phyloP scores from a whole-genome alignment of 2,329 filamentous ascomycete species.

The Nigrograna mackinnonii region DNA sequence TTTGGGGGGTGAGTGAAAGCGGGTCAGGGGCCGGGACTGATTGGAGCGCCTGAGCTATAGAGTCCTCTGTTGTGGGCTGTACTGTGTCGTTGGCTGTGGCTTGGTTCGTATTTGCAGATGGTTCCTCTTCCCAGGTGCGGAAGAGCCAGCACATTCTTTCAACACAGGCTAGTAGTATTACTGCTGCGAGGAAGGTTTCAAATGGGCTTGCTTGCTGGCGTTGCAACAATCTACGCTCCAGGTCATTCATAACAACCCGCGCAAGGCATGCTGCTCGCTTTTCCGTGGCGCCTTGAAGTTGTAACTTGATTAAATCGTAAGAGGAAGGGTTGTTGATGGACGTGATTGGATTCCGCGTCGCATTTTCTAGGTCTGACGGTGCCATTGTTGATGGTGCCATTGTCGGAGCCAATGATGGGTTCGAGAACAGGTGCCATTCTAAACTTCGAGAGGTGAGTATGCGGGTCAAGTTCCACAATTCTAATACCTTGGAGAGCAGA shows the following conservation, averaged over 20 bases:
- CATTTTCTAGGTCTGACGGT: constrained; percentile 30
- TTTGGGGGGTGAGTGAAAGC: neutral
- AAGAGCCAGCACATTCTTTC: constrained; percentile 64
- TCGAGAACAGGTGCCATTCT: constrained; percentile 54
- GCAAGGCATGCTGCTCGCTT: constrained; percentile 57
- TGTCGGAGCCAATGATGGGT: constrained; percentile 42
- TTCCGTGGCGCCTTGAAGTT: constrained; percentile 59
- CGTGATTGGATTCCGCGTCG: constrained; percentile 30
- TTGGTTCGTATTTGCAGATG: constrained; percentile 3
- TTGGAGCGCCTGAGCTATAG: constrained; percentile 26
- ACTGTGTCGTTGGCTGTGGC: neutral
- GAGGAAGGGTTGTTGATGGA: constrained; percentile 43
- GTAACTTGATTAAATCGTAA: constrained; percentile 55
- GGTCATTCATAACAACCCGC: constrained; percentile 61
- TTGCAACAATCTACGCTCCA: constrained; percentile 63
- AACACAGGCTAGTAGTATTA: constrained; percentile 62
- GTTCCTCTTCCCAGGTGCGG: constrained; percentile 51
- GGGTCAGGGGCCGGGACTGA: constrained; percentile 10
- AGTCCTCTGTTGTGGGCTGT: constrained; percentile 13
- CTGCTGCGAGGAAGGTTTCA: constrained; percentile 61
- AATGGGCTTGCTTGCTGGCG: constrained; percentile 61
- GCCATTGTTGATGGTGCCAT: constrained; percentile 35
- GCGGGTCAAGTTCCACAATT: constrained; percentile 61
- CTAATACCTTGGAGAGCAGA: constrained; percentile 55
- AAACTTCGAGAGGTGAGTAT: constrained; percentile 56